Evolutionary conservation across 2,329 filamentous ascomycete genomes (phyloP), one percentile per base, ranked within the genome.

Genomic region (Hypomyces rosellus): DNA sequence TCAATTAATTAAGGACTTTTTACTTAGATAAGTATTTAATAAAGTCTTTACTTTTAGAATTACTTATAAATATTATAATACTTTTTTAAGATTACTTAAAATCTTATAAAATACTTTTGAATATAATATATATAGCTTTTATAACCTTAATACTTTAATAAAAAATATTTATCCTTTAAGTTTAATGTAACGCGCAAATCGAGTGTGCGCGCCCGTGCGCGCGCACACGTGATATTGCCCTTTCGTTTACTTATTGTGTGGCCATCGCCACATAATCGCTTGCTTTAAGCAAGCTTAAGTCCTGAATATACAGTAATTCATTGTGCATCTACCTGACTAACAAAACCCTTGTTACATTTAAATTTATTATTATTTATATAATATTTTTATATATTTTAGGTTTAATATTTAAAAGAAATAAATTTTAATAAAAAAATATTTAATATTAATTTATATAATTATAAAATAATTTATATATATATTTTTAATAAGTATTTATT

Each of bases 1-100:
- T 54, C 63, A 72, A 46, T 73, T 69, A 5, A 71, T 68, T 1
- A 71, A 72, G 54, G 70, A 74, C 5, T 74, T 74, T 51, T 51
- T 73, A 5, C 45, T 60, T 52, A 49, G 57, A 14, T 62, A 11
- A 40, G 15, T 38, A 60, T 66, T 8, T 30, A n/a, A n/a, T 1
- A 8, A 34, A 8, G 14, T 30, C 11, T 33, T 14, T 20, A 45
- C 42, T 7, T 25, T 7, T 7, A 7, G 22, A 4, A 25, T 25
- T 25, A 7, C 22, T 7, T 7, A 4, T 7, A 4, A 25, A 7
- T 7, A 25, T 25, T 15, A 33, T 18, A 14, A 18, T 4, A 30
- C 33, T 8, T 45, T 45, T 34, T 45, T 5, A 14, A 25, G 18
- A 15, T 45, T 20, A 2, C 42, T 33, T 14, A 4, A 63, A 64